phyloP scores from a whole-genome alignment of 495 filamentous ascomycete species.

The Apiosordaria backusii region DNA sequence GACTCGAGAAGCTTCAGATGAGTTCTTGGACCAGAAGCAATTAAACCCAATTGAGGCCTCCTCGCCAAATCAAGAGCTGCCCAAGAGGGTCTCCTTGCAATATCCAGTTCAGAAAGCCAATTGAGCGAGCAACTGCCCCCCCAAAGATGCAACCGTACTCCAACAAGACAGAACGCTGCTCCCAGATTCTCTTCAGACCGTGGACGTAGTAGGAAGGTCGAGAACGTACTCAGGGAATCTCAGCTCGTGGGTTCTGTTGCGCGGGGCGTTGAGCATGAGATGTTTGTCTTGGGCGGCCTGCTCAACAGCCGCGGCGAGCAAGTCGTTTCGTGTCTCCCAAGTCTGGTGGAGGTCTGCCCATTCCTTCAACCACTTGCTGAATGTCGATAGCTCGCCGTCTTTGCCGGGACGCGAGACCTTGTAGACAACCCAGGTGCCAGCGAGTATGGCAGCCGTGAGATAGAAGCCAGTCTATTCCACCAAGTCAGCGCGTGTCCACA shows the following conservation, averaged over 20 bases:
- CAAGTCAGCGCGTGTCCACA: conserved; percentile 15
- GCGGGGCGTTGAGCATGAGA: conserved; percentile 34
- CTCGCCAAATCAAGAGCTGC: neutral
- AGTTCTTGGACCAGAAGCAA: neutral
- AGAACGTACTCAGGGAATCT: conserved; percentile 47
- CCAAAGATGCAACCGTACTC: neutral
- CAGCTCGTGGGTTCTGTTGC: conserved; percentile 39
- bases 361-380: conserved; percentile 34
- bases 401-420: conserved; percentile 39
- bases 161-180: neutral
- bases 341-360: conserved; percentile 37
- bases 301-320: conserved; percentile 39
- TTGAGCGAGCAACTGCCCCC: neutral
- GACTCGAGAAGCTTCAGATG: neutral
- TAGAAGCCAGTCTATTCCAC: conserved; percentile 38
- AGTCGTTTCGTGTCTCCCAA: conserved; percentile 41
- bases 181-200: neutral
- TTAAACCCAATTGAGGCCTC: neutral
- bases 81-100: neutral
- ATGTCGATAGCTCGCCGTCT: conserved; percentile 39
- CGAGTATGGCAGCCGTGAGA: conserved; percentile 35
- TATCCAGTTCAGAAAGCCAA: neutral
- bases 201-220: neutral
- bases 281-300: conserved; percentile 51
- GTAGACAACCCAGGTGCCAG: conserved; percentile 36